Base-by-base conservation (phyloP, 345 rosid genomes). In the Salix caprea region DNA sequence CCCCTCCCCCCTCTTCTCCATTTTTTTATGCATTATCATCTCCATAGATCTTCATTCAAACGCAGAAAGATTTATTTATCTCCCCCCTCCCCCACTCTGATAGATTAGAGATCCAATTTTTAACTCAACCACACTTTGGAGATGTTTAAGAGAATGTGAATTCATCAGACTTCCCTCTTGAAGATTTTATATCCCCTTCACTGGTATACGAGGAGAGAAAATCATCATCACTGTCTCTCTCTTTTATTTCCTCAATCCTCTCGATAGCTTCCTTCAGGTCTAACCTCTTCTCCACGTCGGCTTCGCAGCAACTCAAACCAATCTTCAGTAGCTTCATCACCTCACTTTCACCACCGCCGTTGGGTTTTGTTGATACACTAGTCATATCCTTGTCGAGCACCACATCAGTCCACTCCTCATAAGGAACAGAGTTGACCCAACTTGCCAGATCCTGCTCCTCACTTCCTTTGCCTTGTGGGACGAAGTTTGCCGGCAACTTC, bases 201-300 rank as follows among this genome's bases (percentile, higher is more conserved):
- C 90, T 84, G 10, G 84, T 82, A 76, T 75, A 48, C 0, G 89
- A 85, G 44, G 95, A 90, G 72, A 81, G 82, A 68, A 89, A 85
- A 30, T 89, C 94, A 0, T 89, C 98, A 2, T 89, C 91, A 2
- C 68, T 73, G 13, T 82, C 87, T 42, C 74, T 87, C 73, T 86
- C 91, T 79, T 81, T 84, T 15, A 94, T 73, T 50, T 91, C 91
- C 46, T 89, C 88, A 13, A 95, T 85, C 85, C 71, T 87, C 80
- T 88, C 90, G 7, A 86, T 73, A 21, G 85, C 97, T 42, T 88
- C 92, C 78, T 81, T 93, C 84, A 93, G 23, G 70, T 91, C 98
- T 76, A 89, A n/a, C 76, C 99, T 88, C 82, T 86, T 89, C 75
- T 95, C 99, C 74, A 89, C 82, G 18, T 91, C 91, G n/a, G 10